Conservation (phyloP, 2,329 filamentous ascomycete species). For the Ascochyta koolunga region DNA sequence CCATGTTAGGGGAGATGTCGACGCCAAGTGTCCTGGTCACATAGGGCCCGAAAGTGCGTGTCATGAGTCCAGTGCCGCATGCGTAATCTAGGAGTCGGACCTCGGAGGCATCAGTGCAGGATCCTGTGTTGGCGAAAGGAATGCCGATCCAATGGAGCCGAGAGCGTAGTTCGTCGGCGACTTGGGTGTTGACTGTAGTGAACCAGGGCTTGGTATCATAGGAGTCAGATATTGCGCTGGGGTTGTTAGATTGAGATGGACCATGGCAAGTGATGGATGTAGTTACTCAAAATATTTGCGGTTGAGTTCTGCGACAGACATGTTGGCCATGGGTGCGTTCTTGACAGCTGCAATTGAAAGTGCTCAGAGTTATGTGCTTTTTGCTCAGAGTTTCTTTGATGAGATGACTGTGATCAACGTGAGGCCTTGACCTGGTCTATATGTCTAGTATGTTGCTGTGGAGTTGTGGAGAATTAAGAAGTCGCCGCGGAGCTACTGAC, state of each 20-base stretch:
- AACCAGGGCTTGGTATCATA: conserved; percentile 64
- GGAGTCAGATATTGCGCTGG: conserved; percentile 58
- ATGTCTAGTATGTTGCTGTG: background rate
- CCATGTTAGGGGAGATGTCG: conserved; percentile 75
- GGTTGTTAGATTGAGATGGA: conserved; percentile 3
- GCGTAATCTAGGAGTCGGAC: conserved; percentile 74
- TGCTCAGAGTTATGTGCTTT: background rate
- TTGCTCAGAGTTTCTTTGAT: background rate
- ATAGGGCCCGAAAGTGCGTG: conserved; percentile 65
- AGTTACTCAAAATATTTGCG: conserved; percentile 45
- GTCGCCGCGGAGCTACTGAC: conserved; percentile 11
- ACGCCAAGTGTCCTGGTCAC: conserved; percentile 69
- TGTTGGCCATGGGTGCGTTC: conserved; percentile 11
- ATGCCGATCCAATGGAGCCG: conserved; percentile 67
- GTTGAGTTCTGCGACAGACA: conserved; percentile 45
- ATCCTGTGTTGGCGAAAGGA: conserved; percentile 54
- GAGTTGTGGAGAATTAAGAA: conserved; percentile 6
- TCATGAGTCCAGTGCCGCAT: conserved; percentile 72
- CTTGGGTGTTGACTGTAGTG: conserved; percentile 58
- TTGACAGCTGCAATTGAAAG: background rate
- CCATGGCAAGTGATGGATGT: too few species aligned
- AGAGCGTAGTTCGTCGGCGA: conserved; percentile 61
- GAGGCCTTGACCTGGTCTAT: background rate
- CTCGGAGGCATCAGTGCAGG: conserved; percentile 41
- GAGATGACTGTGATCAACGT: background rate